Base-by-base conservation (phyloP, 352 stramenopile species). In the Pythium coloratum region DNA sequence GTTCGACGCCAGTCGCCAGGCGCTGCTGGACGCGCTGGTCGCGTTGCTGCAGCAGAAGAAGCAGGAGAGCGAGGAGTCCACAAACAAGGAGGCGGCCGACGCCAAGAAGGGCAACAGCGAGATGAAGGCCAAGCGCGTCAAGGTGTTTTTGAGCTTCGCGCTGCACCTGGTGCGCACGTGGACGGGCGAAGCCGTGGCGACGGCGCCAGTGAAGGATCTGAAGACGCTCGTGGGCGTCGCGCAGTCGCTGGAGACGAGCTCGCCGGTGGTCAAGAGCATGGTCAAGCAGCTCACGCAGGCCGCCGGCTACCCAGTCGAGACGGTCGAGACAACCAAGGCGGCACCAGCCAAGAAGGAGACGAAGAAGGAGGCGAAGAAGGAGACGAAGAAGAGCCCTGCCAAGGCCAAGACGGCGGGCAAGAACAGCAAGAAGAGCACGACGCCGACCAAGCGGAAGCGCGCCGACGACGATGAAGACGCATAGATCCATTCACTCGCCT, bases 71-170 rank as follows among this genome's bases (percentile, higher is more conserved):
- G 68, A 73, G 2, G 67, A 74, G 24, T 33, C 36, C 0, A 54
- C 42, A 10, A 74, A 88, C 47, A 69, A 87, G 49, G 86, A 89
- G 66, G 57, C 76, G 69, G 59, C 76, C 1, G 44, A 58, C 32
- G 13, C 36, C 18, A 67, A 62, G 59, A 71, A 59, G 46, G 42
- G 20, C 71, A 57, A 20, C 71, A 77, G 75, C n/a, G 55, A 71
- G 33, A 65, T 72, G 40, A 90, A 90, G 67, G 66, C 85, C n/a
- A 95, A 93, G 77, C 83, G 82, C 14, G 69, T 95, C 61, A 93
- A 92, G 76, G 61, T 84, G 24, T 81, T 86, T 20, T 64, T 92
- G 47, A 76, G 76, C 66, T 93, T 81, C 63, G 77, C 78, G 40
- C 64, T 91, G 55, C 82, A 91, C 58, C 62, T 95, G 6, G 77